phyloP scores from a whole-genome alignment of 345 rosid species.

The Brassica rapa region DNA sequence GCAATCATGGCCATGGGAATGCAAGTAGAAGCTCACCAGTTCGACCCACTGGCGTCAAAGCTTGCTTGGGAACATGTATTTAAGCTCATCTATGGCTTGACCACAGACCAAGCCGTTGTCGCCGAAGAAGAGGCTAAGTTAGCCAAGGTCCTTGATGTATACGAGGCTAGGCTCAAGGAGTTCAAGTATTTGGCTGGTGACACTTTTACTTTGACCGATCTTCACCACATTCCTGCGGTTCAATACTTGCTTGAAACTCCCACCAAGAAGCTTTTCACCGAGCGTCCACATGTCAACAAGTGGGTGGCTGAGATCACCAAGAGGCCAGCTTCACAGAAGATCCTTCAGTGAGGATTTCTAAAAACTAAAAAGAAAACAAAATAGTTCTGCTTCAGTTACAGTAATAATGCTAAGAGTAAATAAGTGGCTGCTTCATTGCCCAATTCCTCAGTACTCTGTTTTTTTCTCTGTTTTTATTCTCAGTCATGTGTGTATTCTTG shows the following conservation, averaged over 20 bases:
- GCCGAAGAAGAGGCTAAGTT: slow-evolving; percentile 59
- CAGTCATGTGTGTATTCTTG: neutral
- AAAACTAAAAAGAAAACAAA: neutral
- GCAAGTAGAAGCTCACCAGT: slow-evolving; percentile 73
- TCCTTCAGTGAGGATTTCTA: slow-evolving; percentile 36
- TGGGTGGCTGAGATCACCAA: slow-evolving; percentile 62
- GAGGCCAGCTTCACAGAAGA: slow-evolving; percentile 69
- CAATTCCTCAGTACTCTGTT: slow-evolving; percentile 23
- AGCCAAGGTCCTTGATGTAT: slow-evolving; percentile 58
- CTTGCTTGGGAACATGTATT: slow-evolving; percentile 54
- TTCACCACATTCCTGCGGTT: slow-evolving; percentile 68
- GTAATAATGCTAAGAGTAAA: slow-evolving; percentile 21
- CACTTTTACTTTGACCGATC: slow-evolving; percentile 65
- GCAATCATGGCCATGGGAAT: slow-evolving; percentile 50
- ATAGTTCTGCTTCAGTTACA: slow-evolving; percentile 13
- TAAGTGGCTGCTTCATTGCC: slow-evolving; percentile 27
- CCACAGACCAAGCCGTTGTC: slow-evolving; percentile 54
- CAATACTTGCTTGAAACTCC: slow-evolving; percentile 47
- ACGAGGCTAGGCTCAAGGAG: slow-evolving; percentile 57
- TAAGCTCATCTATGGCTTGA: slow-evolving; percentile 55
- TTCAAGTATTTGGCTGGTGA: slow-evolving; percentile 70
- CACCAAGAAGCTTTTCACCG: slow-evolving; percentile 47
- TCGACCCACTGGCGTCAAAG: slow-evolving; percentile 58
- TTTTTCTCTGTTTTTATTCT: neutral
- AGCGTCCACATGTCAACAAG: slow-evolving; percentile 52